Evolutionary conservation across 2,329 filamentous ascomycete genomes (phyloP), one percentile per base, ranked within the genome.

Genomic region (Daldinia sp.): DNA sequence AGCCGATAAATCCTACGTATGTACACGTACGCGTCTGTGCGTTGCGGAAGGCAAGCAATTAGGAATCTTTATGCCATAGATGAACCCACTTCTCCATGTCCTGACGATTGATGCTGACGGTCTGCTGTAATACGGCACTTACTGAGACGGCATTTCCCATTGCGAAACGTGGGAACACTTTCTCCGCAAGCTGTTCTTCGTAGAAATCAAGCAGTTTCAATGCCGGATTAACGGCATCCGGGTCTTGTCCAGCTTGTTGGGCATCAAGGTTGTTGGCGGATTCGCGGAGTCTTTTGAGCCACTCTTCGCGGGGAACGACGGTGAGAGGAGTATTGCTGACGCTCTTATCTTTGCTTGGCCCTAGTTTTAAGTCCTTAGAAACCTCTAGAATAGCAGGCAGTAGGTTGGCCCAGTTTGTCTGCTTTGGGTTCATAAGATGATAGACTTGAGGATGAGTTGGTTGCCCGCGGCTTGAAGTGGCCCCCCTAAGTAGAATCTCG

Each of bases 381-480:
- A 27, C 39, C 9, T 45, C 39, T 4, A 45, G 13, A 11, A 45
- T 45, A 13, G 30, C 19, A 17, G 49, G 49, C 1, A 53, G 34
- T 30, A 48, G 32, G 3, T 30, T 29, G 2, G 21, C 32, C 30
- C 19, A 27, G 17, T 4, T 51, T 27, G 17, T 34, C 2, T 27
- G 35, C 23, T 37, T 45, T 23, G 39, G 53, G 17, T 29, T 59
- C 55, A 59, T 50, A 6, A 63, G 43, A 37, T 63, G 54, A n/a
- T 59, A 59, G 19, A 56, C 47, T 13, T 32, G 48, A 11, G 41
- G n/a, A 11, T 29, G 11, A 21, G n/a, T 41, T 8, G 17, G 30
- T 21, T 21, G 39, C 4, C 15, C 39, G 21, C 21, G 21, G 11
- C 13, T 27, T 27, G 39, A 15, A 7, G 21, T 27, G 27, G 39